Percentiles rank a stretch among this genome's conserved stretches.
These are phyloP conservation scores for Auriscalpium orientale DNA, from an alignment of 768 basidiomycete genomes.

Conservation along the genomic window DNA sequence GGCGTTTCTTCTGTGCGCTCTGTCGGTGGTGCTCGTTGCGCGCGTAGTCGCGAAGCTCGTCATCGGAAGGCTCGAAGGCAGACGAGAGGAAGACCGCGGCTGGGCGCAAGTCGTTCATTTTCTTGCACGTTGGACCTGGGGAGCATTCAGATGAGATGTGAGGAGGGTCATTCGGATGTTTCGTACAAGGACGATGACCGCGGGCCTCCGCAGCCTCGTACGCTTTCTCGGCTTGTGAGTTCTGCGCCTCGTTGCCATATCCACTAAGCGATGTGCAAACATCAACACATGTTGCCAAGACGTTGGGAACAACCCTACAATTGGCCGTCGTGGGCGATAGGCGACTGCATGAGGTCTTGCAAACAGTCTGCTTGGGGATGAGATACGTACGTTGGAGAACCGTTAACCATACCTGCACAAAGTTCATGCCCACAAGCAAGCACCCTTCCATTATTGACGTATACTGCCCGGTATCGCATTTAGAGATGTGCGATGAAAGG, in stretches of 20 bases:
- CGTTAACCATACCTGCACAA: conserved; percentile 41
- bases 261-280: conserved; percentile 32
- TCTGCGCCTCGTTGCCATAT: conserved; percentile 47
- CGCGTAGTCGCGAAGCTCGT: conserved; percentile 41
- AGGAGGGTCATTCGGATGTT: neutral
- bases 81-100: conserved; percentile 49
- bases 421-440: conserved; percentile 61
- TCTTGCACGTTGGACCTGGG: conserved; percentile 61
- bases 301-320: conserved; percentile 36
- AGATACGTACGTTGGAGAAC: neutral
- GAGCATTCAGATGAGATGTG: neutral
- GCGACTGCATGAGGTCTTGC: conserved; percentile 42
- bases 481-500: neutral
- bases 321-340: conserved; percentile 48
- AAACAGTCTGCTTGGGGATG: conserved; percentile 38
- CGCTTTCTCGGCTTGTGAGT: conserved; percentile 44
- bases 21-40: conserved; percentile 21
- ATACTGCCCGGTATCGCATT: conserved; percentile 31
- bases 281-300: neutral
- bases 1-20: conserved; percentile 14
- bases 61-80: conserved; percentile 63
- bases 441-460: conserved; percentile 47
- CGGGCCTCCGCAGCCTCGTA: conserved; percentile 51
- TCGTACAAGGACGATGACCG: conserved; percentile 52
- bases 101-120: conserved; percentile 47